Base-by-base conservation (phyloP, 2,329 filamentous ascomycete genomes). In the Colletotrichum eremochloae region DNA sequence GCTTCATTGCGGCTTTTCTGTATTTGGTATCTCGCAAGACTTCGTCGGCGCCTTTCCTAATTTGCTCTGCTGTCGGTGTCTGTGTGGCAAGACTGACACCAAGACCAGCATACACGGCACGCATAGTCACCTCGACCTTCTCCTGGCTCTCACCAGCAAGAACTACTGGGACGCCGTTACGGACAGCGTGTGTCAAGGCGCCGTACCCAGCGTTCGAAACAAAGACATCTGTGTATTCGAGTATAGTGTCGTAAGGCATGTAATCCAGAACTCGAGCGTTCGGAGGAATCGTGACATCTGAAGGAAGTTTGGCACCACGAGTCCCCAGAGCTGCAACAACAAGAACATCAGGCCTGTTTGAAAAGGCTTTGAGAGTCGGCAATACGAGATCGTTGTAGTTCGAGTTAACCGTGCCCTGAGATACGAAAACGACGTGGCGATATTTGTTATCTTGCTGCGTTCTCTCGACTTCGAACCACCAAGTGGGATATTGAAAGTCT, bases 171-270 rank as follows among this genome's bases (percentile, higher is more conserved):
- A 86, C 83, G 1, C 84, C 84, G 63, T 84, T 81, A 31, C 81
- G 79, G 2, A 87, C 77, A 7, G 81, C 81, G 69, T 87, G 85
- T 18, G 82, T 80, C 62, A 86, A 80, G 1, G 83, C 84, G 7
- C 86, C 85, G 68, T 86, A 88, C 2, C 86, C 85, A 7, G 81
- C 86, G 64, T 87, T 88, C n/a, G 81, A 82, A 24, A 88, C 78
- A 44, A 87, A 85, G 0, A 85, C 80, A 46, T 82, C 85, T 36
- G 80, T 79, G 76, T 86, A 71, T 5, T 83, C 81, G 1, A 88
- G 79, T 0, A 87, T 71, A 0, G 80, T 77, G 70, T 88, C 85
- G 75, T 87, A 88, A 2, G 85, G 81, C 5, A 88, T 75, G 75
- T 86, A 87, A 75, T 87, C 85, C 33, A 83, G 76, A 3, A 86